Base-by-base conservation (phyloP, 768 basidiomycete genomes). In the Pilatotrama ljubarskyi region DNA sequence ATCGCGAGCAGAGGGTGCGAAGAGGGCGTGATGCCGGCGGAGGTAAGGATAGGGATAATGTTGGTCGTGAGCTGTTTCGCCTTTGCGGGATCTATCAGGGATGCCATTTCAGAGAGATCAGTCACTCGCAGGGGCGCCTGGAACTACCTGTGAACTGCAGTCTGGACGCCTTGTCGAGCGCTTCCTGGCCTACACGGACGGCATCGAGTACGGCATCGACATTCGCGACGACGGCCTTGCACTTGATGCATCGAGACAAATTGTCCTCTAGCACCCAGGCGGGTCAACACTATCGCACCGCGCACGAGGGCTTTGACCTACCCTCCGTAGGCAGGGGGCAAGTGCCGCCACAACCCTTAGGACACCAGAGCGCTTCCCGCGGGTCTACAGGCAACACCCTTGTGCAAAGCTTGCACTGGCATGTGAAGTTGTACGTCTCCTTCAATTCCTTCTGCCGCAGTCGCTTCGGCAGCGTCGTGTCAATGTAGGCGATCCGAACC, bases 401-500 rank as follows among this genome's bases (percentile, higher is more conserved):
- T 0, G 62, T 58, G 69, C 92, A 95, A 0, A 91, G 71, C 0
- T 62, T 26, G 68, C 96, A 98, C 11, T 58, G 65, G 66, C 95
- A 98, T 8, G 67, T 74, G 66, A 98, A 98, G 64, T 82, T 80
- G 72, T 98, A 97, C 0, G 90, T 87, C 59, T 88, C 85, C 43
- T 74, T 66, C 18, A 98, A 78, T 0, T 81, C 75, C 32, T 73
- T 70, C 61, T 83, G 86, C 26, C 95, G 78, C 18, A 78, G 69
- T 0, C 66, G 58, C 10, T 73, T 75, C 0, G 94, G 89, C 2
- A 90, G 75, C 0, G 93, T 91, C 0, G 90, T 84, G 70, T 98
- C 96, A 44, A 97, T 80, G 64, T 98, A 98, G 9, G 91, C 79
- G 0, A 88, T 93, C 36, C 89, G 63, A 43, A 98, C 78, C 94